phyloP scores from a whole-genome alignment of 1,139 yeast genomes.

The Magnusiomyces ingens region DNA sequence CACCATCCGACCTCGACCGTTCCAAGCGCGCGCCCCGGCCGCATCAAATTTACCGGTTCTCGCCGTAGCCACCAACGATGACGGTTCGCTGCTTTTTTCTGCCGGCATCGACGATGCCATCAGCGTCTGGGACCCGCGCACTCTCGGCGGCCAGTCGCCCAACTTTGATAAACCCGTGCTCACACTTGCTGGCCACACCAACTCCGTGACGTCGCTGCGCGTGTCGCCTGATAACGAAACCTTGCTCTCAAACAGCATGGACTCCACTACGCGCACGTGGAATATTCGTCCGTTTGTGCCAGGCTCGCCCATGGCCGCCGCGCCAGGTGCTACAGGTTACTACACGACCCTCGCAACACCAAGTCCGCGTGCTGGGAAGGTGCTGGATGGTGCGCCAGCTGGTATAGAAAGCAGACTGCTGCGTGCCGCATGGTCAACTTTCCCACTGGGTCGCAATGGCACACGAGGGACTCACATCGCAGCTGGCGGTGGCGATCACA shows the following conservation, averaged over 20 bases:
- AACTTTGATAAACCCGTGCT: slow-evolving; percentile 35
- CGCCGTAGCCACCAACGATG: slow-evolving; percentile 40
- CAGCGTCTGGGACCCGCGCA: slow-evolving; percentile 46
- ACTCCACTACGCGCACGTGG: slow-evolving; percentile 51
- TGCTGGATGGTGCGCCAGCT: slow-evolving; percentile 54
- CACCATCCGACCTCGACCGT: slow-evolving; percentile 1
- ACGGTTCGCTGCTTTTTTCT: slow-evolving; percentile 43
- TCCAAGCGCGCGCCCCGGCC: background rate
- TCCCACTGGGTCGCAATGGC: slow-evolving; percentile 19
- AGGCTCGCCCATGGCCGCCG: slow-evolving; percentile 20
- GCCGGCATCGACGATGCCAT: slow-evolving; percentile 66
- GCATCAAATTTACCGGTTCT: slow-evolving; percentile 41
- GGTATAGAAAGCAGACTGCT: slow-evolving; percentile 49
- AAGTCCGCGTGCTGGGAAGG: slow-evolving; percentile 35
- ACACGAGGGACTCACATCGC: slow-evolving; percentile 36
- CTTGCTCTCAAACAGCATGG: slow-evolving; percentile 51
- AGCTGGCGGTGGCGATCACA: slow-evolving; percentile 55
- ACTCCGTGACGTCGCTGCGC: slow-evolving; percentile 48
- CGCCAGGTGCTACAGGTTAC: background rate
- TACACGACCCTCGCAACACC: background rate
- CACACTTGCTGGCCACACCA: slow-evolving; percentile 37
- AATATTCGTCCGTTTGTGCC: slow-evolving; percentile 45
- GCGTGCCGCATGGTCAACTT: slow-evolving; percentile 32
- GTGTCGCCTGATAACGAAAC: slow-evolving; percentile 44
- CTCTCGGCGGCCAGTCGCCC: background rate